These are phyloP conservation scores for Hyaloperonospora brassicae DNA, from an alignment of 352 stramenopile species.

Conservation along the genomic window DNA sequence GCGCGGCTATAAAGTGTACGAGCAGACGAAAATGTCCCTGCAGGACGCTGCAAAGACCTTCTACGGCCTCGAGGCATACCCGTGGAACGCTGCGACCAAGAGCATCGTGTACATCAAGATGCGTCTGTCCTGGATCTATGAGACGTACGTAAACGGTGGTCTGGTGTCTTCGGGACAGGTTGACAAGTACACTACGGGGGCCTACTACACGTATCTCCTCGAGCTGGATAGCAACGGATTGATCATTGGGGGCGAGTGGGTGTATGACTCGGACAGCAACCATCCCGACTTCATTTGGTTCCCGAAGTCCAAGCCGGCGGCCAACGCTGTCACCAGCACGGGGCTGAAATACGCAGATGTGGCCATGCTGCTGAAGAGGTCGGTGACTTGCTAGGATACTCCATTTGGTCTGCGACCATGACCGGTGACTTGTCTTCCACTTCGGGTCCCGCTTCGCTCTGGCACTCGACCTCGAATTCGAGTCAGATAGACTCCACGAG, in stretches of 20 bases:
- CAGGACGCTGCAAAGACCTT: conserved; percentile 27
- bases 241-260: conserved; percentile 40
- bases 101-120: conserved; percentile 39
- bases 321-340: conserved; percentile 19
- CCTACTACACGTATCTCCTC: conserved; percentile 30
- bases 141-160: conserved; percentile 26
- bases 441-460: too few relatives aligned
- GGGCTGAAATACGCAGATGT: conserved; percentile 31
- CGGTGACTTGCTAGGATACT: conserved; percentile 10
- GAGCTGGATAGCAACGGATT: conserved; percentile 25
- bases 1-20: conserved; percentile 30
- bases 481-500: too few relatives aligned
- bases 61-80: conserved; percentile 35
- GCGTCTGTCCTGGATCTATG: conserved; percentile 36
- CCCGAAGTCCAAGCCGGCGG: conserved; percentile 17
- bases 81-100: conserved; percentile 35
- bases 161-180: conserved; percentile 24
- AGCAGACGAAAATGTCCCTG: conserved; percentile 24
- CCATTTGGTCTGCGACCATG: too few relatives aligned
- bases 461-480: too few relatives aligned
- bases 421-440: too few relatives aligned
- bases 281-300: conserved; percentile 38
- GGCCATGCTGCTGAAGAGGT: conserved; percentile 20
- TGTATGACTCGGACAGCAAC: conserved; percentile 20
- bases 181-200: conserved; percentile 21